These are phyloP conservation scores for Clitoria ternatea DNA, from an alignment of 306 rosid species.

Conservation along the genomic window DNA sequence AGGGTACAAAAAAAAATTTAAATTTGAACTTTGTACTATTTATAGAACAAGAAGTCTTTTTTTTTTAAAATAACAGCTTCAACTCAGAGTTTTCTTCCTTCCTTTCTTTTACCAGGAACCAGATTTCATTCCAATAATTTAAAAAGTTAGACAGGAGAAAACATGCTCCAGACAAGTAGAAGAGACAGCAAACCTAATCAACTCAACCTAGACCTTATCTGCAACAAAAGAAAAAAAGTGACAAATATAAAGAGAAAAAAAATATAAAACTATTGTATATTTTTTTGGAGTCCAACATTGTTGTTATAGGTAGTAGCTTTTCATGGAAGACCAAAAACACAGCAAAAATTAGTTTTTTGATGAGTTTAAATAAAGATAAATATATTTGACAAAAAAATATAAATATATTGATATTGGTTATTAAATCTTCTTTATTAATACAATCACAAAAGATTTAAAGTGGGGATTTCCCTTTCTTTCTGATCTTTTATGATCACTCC, in stretches of 20 bases:
- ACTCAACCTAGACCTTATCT: not conserved
- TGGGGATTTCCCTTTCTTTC: not conserved
- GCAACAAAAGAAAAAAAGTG: not conserved
- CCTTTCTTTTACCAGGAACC: not conserved
- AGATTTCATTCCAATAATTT: not conserved
- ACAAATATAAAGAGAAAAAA: no score
- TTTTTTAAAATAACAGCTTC: slow-evolving; percentile 1
- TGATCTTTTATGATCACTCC: not conserved
- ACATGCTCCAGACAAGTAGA: not conserved
- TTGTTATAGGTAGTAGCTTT: no score
- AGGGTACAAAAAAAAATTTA: not conserved
- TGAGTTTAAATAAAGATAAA: no score
- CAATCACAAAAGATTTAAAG: not conserved
- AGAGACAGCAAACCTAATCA: not conserved
- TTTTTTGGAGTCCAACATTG: no score
- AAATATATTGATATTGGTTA: not conserved
- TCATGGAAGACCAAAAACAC: no score
- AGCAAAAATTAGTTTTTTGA: no score
- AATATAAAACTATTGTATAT: no score
- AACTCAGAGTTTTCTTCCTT: not conserved
- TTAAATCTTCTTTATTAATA: not conserved
- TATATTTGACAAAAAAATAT: no score
- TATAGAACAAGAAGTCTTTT: slow-evolving; percentile 8
- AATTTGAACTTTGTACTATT: not conserved
- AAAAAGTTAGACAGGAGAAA: not conserved